Conservation (phyloP, 1,284 basidiomycete species). For the Moniliophthora roreri region DNA sequence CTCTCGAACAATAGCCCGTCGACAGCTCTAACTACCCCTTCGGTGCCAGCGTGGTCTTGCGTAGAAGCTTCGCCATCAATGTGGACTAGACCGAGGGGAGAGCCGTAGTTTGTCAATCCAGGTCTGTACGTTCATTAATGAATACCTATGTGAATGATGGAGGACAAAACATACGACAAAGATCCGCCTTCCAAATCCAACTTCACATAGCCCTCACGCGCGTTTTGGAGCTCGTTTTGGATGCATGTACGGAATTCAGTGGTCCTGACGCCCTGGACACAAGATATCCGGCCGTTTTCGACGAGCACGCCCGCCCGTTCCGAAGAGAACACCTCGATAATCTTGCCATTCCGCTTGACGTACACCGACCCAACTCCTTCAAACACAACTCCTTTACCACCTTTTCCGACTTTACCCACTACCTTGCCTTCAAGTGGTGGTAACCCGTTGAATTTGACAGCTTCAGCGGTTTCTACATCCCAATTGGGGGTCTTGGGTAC, state of each 20-base stretch:
- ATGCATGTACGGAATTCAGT: neutral
- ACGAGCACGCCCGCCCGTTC: constrained; percentile 36
- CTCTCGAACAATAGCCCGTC: constrained; percentile 75
- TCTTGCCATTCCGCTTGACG: constrained; percentile 27
- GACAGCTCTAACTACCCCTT: constrained; percentile 62
- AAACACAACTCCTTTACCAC: constrained; percentile 46
- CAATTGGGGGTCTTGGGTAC: constrained; percentile 60
- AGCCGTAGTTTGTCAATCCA: constrained; percentile 60
- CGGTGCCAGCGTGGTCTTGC: constrained; percentile 60
- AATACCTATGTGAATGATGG: neutral
- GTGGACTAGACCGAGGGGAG: constrained; percentile 57
- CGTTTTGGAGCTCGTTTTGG: constrained; percentile 9
- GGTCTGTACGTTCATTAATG: constrained; percentile 36
- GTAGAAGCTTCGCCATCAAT: constrained; percentile 67
- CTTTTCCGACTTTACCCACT: constrained; percentile 32
- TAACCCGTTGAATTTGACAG: constrained; percentile 65
- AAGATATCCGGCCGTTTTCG: constrained; percentile 41
- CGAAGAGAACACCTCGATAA: constrained; percentile 29
- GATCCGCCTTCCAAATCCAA: constrained; percentile 54
- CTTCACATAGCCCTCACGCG: constrained; percentile 21
- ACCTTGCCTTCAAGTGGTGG: constrained; percentile 53
- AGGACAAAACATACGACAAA: constrained; percentile 34
- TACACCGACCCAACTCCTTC: constrained; percentile 55
- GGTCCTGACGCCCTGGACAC: constrained; percentile 27
- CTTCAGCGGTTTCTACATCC: constrained; percentile 48